phyloP scores from a whole-genome alignment of 169 alveolate species.

The Besnoitia besnoiti region DNA sequence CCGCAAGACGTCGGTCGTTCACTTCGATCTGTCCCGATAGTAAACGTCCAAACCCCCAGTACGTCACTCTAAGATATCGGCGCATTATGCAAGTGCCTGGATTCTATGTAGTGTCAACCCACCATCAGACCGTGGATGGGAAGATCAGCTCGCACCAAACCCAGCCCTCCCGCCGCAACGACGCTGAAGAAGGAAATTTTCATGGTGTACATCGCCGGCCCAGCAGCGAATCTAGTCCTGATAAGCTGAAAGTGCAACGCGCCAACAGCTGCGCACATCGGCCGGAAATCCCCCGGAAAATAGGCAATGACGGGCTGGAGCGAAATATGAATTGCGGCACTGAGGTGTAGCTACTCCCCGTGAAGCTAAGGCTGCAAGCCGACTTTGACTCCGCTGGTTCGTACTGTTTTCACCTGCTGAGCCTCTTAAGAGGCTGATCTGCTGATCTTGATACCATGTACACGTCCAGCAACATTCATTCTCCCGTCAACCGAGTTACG shows the following conservation, averaged over 20 bases:
- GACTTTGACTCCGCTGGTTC: no score
- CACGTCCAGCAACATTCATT: no score
- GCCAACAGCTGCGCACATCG: not conserved
- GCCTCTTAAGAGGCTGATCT: no score
- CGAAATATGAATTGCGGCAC: not conserved
- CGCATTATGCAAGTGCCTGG: not conserved
- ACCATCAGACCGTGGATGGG: constrained; percentile 69
- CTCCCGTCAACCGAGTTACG: no score
- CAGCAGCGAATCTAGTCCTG: not conserved
- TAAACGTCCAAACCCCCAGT: constrained; percentile 61
- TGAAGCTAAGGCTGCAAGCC: no score
- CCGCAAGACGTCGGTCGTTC: constrained; percentile 65
- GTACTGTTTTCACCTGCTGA: no score
- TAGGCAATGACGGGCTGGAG: not conserved
- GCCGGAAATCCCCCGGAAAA: not conserved
- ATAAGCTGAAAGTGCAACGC: no score
- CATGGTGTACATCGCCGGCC: not conserved
- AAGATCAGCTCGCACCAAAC: constrained; percentile 60
- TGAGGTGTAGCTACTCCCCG: not conserved
- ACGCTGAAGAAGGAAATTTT: not conserved
- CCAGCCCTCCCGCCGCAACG: not conserved
- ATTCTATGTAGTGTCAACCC: not conserved
- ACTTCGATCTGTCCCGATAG: constrained; percentile 3
- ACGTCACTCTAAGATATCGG: constrained; percentile 41
- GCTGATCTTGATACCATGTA: no score